A percentile compares a stretch with the other conserved stretches of the same genome.
These are phyloP conservation scores for Eimeria zaria DNA, from an alignment of 169 alveolate species.

Conservation along the genomic window DNA sequence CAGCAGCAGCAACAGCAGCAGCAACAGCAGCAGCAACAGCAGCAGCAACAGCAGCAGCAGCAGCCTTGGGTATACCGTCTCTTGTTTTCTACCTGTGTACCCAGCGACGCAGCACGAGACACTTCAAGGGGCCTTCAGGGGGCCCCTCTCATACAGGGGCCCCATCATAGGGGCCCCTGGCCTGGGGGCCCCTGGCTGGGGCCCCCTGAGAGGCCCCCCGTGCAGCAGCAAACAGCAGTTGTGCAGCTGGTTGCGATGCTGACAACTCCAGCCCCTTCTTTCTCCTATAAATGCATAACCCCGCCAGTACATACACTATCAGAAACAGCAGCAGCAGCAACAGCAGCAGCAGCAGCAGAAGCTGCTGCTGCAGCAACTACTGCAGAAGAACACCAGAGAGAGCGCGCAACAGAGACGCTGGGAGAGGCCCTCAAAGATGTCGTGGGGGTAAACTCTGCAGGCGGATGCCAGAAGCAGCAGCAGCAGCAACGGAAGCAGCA, in stretches of 20 bases:
- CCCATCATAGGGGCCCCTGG: background rate
- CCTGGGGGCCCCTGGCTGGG: background rate
- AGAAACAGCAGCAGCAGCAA: slow-evolving; percentile 36
- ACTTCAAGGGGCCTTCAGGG: too few relatives aligned
- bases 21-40: slow-evolving; percentile 48
- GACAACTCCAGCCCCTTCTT: slow-evolving; percentile 34
- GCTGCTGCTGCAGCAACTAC: slow-evolving; percentile 5
- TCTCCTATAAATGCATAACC: background rate
- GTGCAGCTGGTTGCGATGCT: background rate
- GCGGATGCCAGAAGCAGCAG: background rate
- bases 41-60: background rate
- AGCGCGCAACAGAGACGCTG: background rate
- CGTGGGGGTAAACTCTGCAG: background rate
- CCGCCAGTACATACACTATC: background rate
- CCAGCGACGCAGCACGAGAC: slow-evolving; percentile 21
- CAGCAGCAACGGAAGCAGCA: background rate
- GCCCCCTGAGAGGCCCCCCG: background rate
- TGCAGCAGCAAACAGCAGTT: background rate
- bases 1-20: slow-evolving; percentile 21
- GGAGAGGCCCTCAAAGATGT: background rate
- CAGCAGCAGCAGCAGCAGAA: slow-evolving; percentile 15
- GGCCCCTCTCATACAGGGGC: background rate
- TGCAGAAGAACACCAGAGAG: background rate
- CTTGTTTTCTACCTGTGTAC: slow-evolving; percentile 43
- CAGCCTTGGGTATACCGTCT: slow-evolving; percentile 36